A percentile compares a stretch with the other conserved stretches of the same genome.
These are phyloP conservation scores for Aspergillus floridensis DNA, from an alignment of 2,329 filamentous ascomycete species.

Conservation along the genomic window DNA sequence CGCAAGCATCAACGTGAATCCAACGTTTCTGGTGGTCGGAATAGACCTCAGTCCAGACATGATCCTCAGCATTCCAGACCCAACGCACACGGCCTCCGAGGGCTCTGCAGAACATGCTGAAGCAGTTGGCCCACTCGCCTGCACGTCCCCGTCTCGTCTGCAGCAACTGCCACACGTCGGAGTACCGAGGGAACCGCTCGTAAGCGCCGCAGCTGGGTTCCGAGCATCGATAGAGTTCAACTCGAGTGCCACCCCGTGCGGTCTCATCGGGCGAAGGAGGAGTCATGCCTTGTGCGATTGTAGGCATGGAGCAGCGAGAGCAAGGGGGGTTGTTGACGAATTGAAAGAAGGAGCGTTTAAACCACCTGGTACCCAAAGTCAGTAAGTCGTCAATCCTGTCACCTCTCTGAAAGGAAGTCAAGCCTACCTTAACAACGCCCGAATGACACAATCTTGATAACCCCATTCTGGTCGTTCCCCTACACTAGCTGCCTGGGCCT, in stretches of 20 bases:
- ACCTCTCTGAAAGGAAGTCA: conserved; percentile 2
- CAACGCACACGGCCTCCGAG: conserved; percentile 88
- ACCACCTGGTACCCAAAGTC: conserved; percentile 64
- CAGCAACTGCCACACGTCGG: conserved; percentile 88
- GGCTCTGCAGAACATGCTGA: conserved; percentile 95
- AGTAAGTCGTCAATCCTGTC: conserved; percentile 12
- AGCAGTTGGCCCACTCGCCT: conserved; percentile 98
- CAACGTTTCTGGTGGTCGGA: conserved; percentile 89
- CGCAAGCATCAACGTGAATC: conserved; percentile 95
- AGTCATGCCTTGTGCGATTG: conserved; percentile 77
- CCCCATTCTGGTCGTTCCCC: conserved; percentile 87
- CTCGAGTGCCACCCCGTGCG: conserved; percentile 79
- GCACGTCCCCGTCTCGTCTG: conserved; percentile 82
- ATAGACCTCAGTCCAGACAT: conserved; percentile 97
- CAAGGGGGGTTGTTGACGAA: conserved; percentile 97
- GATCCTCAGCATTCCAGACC: conserved; percentile 98
- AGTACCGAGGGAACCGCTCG: conserved; percentile 91
- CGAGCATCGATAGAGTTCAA: conserved; percentile 88
- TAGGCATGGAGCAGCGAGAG: conserved; percentile 75
- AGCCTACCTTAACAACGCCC: conserved; percentile 75
- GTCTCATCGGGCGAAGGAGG: conserved; percentile 84
- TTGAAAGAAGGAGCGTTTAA: conserved; percentile 89
- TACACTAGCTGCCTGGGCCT: conserved; percentile 84
- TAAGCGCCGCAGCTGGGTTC: conserved; percentile 69
- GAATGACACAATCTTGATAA: conserved; percentile 94